A percentile compares a stretch with the other conserved stretches of the same genome.
phyloP scores from a whole-genome alignment of 2,329 filamentous ascomycete species.

The Gaeumannomyces sp. region DNA sequence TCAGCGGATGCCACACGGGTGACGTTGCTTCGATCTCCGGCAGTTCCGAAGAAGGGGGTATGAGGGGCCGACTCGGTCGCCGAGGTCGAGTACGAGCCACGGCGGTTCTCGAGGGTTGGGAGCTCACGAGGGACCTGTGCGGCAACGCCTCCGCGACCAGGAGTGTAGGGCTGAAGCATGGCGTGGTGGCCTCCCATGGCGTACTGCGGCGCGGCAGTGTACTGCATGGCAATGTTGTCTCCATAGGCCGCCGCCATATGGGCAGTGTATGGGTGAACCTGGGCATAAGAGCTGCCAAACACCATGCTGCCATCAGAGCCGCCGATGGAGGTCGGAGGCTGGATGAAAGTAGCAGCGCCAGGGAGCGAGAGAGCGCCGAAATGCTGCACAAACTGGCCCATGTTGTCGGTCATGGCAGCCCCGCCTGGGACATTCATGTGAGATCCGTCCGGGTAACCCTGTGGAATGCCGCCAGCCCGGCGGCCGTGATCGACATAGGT shows the following conservation, averaged over 20 bases:
- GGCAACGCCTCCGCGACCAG: constrained; percentile 39
- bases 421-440: constrained; percentile 8
- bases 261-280: constrained; percentile 20
- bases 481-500: constrained; percentile 2
- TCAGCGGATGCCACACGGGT: constrained; percentile 52
- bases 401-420: constrained; percentile 5
- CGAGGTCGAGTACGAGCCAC: constrained; percentile 58
- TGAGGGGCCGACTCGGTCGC: constrained; percentile 57
- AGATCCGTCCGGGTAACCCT: constrained; percentile 10
- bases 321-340: constrained; percentile 20
- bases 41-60: constrained; percentile 57
- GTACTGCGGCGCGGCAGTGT: constrained; percentile 17
- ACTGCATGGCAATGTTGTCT: constrained; percentile 17
- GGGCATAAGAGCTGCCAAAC: constrained; percentile 18
- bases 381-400: constrained; percentile 21
- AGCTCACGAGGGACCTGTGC: constrained; percentile 46
- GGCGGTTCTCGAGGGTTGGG: constrained; percentile 58
- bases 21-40: constrained; percentile 53
- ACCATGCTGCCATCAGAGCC: constrained; percentile 23
- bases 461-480: constrained; percentile 11
- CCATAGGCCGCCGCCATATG: constrained; percentile 18
- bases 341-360: constrained; percentile 18
- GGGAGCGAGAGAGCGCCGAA: constrained; percentile 22
- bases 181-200: constrained; percentile 17
- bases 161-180: constrained; percentile 41